Conservation (phyloP, 257 asterid genomes). For the Solanum pimpinellifolium region DNA sequence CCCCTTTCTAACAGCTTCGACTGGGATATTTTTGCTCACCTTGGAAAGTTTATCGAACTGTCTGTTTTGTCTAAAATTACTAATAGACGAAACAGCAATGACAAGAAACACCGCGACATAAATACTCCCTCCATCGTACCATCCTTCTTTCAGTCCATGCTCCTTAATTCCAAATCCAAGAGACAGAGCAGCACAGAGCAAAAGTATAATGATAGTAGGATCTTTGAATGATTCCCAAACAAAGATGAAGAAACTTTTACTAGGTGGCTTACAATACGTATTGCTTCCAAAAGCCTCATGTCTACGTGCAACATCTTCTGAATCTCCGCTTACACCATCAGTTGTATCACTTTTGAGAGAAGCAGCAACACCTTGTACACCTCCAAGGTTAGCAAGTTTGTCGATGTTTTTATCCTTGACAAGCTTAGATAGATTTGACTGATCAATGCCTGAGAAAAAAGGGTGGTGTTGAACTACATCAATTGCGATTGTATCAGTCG, state of each 20-base stretch:
- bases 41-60: slow-evolving; percentile 22
- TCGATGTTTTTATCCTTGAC: slow-evolving; percentile 20
- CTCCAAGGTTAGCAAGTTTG: slow-evolving; percentile 1
- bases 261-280: slow-evolving; percentile 12
- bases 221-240: slow-evolving; percentile 24
- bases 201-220: slow-evolving; percentile 18
- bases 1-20: slow-evolving; percentile 19
- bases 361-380: slow-evolving; percentile 17
- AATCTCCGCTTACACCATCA: slow-evolving; percentile 12
- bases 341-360: slow-evolving; percentile 6
- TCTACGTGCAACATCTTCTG: slow-evolving; percentile 12
- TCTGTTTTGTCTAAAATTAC: slow-evolving; percentile 21
- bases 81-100: slow-evolving; percentile 16
- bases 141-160: slow-evolving; percentile 22
- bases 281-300: slow-evolving; percentile 25
- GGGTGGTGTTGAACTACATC: background rate
- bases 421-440: slow-evolving; percentile 12
- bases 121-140: slow-evolving; percentile 32
- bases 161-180: slow-evolving; percentile 27
- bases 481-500: too few relatives aligned
- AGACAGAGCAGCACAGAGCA: slow-evolving; percentile 24
- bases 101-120: slow-evolving; percentile 23
- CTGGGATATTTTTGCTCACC: slow-evolving; percentile 15
- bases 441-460: background rate
- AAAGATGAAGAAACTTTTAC: slow-evolving; percentile 6